Evolutionary conservation across 345 rosid genomes (phyloP).

Genomic region (Melaleuca alternifolia): DNA sequence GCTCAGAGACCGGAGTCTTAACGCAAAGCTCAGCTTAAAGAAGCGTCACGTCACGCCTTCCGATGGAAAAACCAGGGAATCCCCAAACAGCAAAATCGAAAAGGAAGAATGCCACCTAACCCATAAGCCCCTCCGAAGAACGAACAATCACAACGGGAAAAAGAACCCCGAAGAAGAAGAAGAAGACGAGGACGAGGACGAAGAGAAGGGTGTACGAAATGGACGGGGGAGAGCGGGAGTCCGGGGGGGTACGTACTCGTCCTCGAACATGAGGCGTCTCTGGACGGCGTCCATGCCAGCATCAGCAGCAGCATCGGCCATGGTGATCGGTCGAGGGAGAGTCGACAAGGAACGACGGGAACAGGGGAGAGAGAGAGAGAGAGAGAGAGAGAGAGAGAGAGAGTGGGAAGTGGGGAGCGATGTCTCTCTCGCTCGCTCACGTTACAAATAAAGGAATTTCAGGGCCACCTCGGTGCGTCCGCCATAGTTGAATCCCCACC

Average conservation of each 20-base stretch:
- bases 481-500: neutral
- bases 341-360: too few species aligned
- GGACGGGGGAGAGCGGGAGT: neutral
- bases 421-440: neutral
- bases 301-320: conserved; percentile 20
- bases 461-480: neutral
- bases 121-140: neutral
- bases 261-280: conserved; percentile 97
- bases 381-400: too few species aligned
- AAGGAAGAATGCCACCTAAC: neutral
- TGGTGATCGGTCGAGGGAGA: neutral
- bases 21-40: neutral
- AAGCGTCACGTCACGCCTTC: neutral
- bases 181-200: neutral
- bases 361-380: too few species aligned
- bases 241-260: conserved; percentile 30
- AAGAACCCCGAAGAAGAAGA: neutral
- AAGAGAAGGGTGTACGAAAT: neutral
- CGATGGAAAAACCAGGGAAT: neutral
- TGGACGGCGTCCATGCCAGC: conserved; percentile 97
- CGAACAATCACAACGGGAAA: neutral
- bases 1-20: neutral
- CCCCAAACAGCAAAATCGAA: neutral
- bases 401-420: neutral
- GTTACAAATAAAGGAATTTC: neutral